Evolutionary conservation across 2,329 filamentous ascomycete species (phyloP), one percentile per base, ranked within the genome.

Genomic region (Onygenales sp.): DNA sequence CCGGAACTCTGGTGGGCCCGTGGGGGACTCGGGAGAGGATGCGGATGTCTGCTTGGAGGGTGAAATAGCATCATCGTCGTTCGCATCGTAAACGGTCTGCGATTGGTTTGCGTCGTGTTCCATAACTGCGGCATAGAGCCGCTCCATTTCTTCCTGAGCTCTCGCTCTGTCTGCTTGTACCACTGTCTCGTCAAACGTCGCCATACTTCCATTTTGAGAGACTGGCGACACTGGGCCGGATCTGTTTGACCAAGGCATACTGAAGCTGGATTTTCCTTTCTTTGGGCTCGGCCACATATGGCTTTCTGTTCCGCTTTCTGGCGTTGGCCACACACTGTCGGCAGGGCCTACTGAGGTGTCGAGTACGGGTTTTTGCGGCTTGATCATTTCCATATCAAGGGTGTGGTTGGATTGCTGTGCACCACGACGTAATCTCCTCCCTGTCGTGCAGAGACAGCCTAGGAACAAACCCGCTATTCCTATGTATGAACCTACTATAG

Each of bases 91-190:
- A 6, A 61, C 44, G 9, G 55, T 59, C 1, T 64, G 59, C 11
- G 65, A 62, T 56, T 74, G 77, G 57, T 74, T 71, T 45, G 76
- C 78, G 58, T 96, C 91, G 62, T 95, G 87, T 68, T 90, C 88
- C 84, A 95, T 86, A 58, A 95, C 91, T 60, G 90, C 86, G 57
- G 85, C 89, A 71, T 96, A 97, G 67, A 97, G 83, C 62, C 88
- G 83, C 68, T 95, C 90, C 69, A 96, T 83, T 67, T 95, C 87
- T 59, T 85, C 78, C 68, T 93, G 84, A 58, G 88, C 84, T 74
- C 85, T 85, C 63, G 80, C 77, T 66, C 80, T 82, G 70, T 95
- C 88, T 56, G 81, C 79, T 55, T 85, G 81, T 27, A 96, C 79
- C 13, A 95, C 80, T 55, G 78, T 79, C 55, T 86, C 83, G 67